Evolutionary conservation across 2,329 filamentous ascomycete species (phyloP).

Genomic region (Colletotrichum incanum): DNA sequence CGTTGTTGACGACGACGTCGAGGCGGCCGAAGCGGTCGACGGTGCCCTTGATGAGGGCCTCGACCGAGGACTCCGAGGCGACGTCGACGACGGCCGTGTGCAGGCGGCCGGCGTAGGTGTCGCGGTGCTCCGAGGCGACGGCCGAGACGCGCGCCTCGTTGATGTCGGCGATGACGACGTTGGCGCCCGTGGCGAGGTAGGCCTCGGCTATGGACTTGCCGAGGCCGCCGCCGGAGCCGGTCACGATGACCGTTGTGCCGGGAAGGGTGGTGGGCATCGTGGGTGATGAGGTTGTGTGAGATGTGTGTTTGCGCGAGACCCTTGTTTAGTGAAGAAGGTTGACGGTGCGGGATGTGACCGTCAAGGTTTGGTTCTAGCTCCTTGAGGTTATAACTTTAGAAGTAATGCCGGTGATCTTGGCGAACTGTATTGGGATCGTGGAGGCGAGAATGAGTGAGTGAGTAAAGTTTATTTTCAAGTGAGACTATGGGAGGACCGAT

Average conservation of each 20-base stretch:
- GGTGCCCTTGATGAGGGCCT: constrained; percentile 28
- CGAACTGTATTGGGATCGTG: background rate
- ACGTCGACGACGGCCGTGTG: constrained; percentile 37
- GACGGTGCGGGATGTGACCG: background rate
- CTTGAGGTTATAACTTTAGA: background rate
- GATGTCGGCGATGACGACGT: constrained; percentile 54
- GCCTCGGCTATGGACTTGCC: constrained; percentile 51
- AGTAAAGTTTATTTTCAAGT: background rate
- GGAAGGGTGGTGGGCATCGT: constrained; percentile 32
- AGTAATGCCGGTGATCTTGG: background rate
- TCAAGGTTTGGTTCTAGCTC: background rate
- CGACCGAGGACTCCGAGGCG: constrained; percentile 35
- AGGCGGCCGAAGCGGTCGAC: constrained; percentile 46
- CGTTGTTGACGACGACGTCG: constrained; percentile 73
- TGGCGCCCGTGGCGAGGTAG: constrained; percentile 51
- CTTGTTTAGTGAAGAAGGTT: background rate
- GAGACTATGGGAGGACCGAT: background rate
- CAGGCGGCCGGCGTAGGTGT: constrained; percentile 40
- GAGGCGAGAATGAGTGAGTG: background rate
- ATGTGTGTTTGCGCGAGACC: background rate
- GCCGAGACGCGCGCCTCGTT: constrained; percentile 41
- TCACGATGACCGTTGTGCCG: constrained; percentile 51
- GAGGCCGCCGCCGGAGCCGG: constrained; percentile 52
- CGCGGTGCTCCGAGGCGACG: constrained; percentile 30
- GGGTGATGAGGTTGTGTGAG: background rate